phyloP scores from a whole-genome alignment of 768 basidiomycete genomes.

The Arthromyces matolae region DNA sequence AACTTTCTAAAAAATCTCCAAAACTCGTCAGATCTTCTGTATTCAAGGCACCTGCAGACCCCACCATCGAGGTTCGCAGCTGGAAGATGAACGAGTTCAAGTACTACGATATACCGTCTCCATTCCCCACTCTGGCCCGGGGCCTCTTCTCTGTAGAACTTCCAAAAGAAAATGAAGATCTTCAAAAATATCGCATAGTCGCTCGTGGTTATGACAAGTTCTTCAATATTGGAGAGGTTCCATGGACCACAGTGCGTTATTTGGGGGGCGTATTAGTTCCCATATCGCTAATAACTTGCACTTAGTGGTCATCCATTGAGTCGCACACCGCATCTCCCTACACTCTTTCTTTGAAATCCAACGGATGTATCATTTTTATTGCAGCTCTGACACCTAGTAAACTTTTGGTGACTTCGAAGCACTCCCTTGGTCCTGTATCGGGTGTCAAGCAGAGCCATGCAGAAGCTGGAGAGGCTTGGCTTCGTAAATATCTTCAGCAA shows the following conservation, averaged over 20 bases:
- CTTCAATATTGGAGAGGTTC: conserved; percentile 95
- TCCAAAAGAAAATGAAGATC: conserved; percentile 12
- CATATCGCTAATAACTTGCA: no score
- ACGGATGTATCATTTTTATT: conserved; percentile 96
- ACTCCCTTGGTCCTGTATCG: conserved; percentile 66
- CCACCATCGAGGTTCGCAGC: conserved; percentile 57
- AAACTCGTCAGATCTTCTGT: conserved; percentile 62
- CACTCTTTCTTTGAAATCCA: conserved; percentile 86
- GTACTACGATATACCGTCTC: conserved; percentile 84
- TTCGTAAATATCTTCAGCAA: conserved; percentile 58
- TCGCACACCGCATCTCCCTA: conserved; percentile 73
- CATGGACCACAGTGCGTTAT: conserved; percentile 80
- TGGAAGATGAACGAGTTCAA: conserved; percentile 99
- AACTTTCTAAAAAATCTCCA: conserved; percentile 49
- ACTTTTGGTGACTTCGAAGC: conserved; percentile 88
- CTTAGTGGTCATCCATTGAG: conserved; percentile 74
- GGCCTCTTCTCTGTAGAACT: conserved; percentile 77
- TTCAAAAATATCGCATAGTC: conserved; percentile 58
- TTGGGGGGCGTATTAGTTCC: no score
- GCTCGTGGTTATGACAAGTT: conserved; percentile 97
- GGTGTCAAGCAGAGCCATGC: conserved; percentile 62
- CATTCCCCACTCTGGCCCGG: conserved; percentile 92
- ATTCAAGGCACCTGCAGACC: conserved; percentile 57
- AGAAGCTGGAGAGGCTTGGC: conserved; percentile 79
- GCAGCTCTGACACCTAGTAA: conserved; percentile 73